phyloP scores from a whole-genome alignment of 2,329 filamentous ascomycete genomes.

The Pseudocercospora musae region DNA sequence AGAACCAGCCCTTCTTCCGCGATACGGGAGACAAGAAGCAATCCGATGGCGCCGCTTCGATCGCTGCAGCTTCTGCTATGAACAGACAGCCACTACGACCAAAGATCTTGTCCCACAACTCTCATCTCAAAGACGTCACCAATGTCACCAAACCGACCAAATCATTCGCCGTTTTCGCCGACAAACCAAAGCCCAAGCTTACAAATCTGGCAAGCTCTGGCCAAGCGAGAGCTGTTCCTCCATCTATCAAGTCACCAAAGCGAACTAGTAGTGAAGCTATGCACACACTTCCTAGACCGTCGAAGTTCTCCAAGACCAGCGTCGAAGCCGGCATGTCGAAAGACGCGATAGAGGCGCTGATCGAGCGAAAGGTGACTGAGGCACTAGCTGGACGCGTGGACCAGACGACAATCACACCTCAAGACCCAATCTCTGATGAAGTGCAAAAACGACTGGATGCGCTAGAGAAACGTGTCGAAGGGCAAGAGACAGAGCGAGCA shows the following conservation, averaged over 20 bases:
- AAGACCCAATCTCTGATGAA: conserved; percentile 61
- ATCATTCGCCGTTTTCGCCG: conserved; percentile 81
- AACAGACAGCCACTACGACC: conserved; percentile 74
- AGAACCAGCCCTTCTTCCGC: conserved; percentile 84
- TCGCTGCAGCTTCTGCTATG: conserved; percentile 38
- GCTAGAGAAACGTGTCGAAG: conserved; percentile 79
- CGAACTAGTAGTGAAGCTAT: conserved; percentile 46
- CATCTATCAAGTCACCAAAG: conserved; percentile 33
- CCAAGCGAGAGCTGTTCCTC: conserved; percentile 15
- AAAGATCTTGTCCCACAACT: conserved; percentile 71
- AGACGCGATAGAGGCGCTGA: conserved; percentile 81
- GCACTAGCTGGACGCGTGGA: conserved; percentile 72
- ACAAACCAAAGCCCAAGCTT: conserved; percentile 53
- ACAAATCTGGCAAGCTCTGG: conserved; percentile 27
- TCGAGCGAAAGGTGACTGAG: conserved; percentile 87
- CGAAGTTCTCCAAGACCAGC: conserved; percentile 37
- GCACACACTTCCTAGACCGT: conserved; percentile 37
- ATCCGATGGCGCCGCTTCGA: conserved; percentile 38
- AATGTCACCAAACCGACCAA: conserved; percentile 68
- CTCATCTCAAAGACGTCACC: conserved; percentile 51
- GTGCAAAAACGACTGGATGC: conserved; percentile 78
- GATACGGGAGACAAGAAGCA: conserved; percentile 32
- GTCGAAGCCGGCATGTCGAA: conserved; percentile 42
- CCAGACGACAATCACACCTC: conserved; percentile 22
- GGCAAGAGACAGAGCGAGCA: conserved; percentile 67